Base-by-base conservation (phyloP, 331 rosid species). In the Pyracantha coccinea region DNA sequence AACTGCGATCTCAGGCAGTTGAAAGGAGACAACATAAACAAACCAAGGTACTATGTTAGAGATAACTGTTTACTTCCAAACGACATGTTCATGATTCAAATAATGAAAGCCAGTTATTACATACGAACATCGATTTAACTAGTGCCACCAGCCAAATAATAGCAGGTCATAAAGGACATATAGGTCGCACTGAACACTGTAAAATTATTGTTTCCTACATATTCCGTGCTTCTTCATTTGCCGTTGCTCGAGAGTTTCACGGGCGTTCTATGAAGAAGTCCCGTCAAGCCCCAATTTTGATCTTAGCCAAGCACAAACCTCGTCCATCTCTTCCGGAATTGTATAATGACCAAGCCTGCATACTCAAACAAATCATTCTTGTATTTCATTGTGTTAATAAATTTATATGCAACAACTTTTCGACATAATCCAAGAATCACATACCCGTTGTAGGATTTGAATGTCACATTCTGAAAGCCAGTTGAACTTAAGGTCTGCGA, bases 281-380 rank as follows among this genome's bases (percentile, higher is more conserved):
- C 91, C 92, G 35, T 89, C 93, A n/a, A 92, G 93, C 68, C 86
- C 96, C 88, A 92, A 41, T 75, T 88, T 92, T 68, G 97, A 87
- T 16, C 67, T 63, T 76, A 95, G 82, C 97, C 97, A 92, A 20
- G 84, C 78, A 74, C 97, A 90, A n/a, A 92, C 90, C 80, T 90
- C 92, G 15, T 95, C 96, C 90, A 87, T 92, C 88, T 92, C 99
- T 85, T 89, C 91, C 1, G 99, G 99, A 60, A 88, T 78, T 27
- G 99, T 95, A 74, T 86, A 85, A 86, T 95, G 99, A 61, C 97
- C 99, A 75, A 95, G 98, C 75, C 99, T 95, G 82, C 84, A 83
- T 19, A 13, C 25, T 53, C 32, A 25, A 77, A 82, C 59, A 15
- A 7, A 78, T 50, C 53, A 28, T 4, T 63, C 33, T 9, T 9